Base-by-base conservation (phyloP, 768 basidiomycete genomes). In the Symmetrospora coprosmae region DNA sequence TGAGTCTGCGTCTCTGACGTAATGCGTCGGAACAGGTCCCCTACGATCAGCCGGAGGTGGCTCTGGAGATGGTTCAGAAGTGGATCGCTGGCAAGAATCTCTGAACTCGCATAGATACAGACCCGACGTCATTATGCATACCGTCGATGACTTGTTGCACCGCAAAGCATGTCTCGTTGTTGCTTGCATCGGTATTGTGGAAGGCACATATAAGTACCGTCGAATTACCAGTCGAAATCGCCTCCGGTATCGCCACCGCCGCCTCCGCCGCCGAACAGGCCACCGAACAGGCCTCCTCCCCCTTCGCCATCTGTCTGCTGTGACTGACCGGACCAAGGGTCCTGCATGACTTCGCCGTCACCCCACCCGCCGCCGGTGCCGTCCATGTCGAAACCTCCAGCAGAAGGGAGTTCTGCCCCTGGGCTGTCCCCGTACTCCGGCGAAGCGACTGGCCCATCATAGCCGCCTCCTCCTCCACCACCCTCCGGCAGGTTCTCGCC, bases 241-340 rank as follows among this genome's bases (percentile, higher is more conserved):
- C 25, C 50, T 33, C 33, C 47, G 27, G 17, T 28, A 5, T 28
- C 47, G 47, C 33, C 25, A 30, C 14, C 27, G 8, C 33, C 43
- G 27, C 33, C 45, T n/a, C 56, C 56, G 11, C 45, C 45, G 27
- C 25, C 34, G 23, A 45, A 30, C 13, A 27, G n/a, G 27, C 27
- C 38, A 21, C 39, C 38, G 21, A 39, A 46, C 9, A 16, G 25
- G 14, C 53, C 53, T 4, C 65, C 65, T 25, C 65, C 67, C 25
- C 64, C 64, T n/a, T 52, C 65, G 11, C 34, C 30, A n/a, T 17
- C 17, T 5, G 34, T 37, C 14, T 27, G 35, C 35, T 59, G 37
- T 17, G 34, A 35, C 37, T 31, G 25, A 27, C n/a, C 30, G 8
- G 65, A 63, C 68, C 68, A 69, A 19, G 68, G 68, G 45, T 69